phyloP scores from a whole-genome alignment of 1,139 yeast genomes.

The Sugiyamaella xylanicola region DNA sequence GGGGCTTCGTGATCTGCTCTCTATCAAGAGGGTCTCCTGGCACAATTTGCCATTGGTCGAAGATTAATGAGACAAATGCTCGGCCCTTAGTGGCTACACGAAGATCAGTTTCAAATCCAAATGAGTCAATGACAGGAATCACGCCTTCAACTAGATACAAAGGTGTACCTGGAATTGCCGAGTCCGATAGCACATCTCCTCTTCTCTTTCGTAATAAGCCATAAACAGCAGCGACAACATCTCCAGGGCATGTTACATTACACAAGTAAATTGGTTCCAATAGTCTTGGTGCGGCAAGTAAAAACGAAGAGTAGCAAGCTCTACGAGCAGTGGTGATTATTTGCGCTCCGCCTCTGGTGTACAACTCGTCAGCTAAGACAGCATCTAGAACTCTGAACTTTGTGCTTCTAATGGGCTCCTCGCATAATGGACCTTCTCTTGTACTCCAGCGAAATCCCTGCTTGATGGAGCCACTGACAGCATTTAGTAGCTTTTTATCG shows the following conservation, averaged over 20 bases:
- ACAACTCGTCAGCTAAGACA: constrained; percentile 51
- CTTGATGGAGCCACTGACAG: constrained; percentile 56
- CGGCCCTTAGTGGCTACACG: constrained; percentile 76
- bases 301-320: constrained; percentile 80
- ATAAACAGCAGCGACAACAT: constrained; percentile 52
- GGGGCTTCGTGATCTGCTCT: constrained; percentile 60
- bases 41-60: constrained; percentile 72
- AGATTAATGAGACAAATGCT: constrained; percentile 68
- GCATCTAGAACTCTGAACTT: constrained; percentile 73
- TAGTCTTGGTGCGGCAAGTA: constrained; percentile 76
- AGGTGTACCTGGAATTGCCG: constrained; percentile 75
- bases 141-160: constrained; percentile 62
- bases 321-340: constrained; percentile 79
- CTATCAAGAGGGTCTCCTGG: constrained; percentile 92
- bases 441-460: constrained; percentile 86
- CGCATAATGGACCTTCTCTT: constrained; percentile 88
- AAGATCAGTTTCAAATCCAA: constrained; percentile 86
- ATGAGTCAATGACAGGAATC: constrained; percentile 86
- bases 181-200: constrained; percentile 57
- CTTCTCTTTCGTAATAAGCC: constrained; percentile 64
- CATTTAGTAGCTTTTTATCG: constrained; percentile 54
- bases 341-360: constrained; percentile 66
- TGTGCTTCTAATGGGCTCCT: constrained; percentile 73
- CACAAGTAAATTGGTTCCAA: constrained; percentile 83
- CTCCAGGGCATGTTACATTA: constrained; percentile 57